Base-by-base conservation (phyloP, 2,329 filamentous ascomycete genomes). In the Fusarium pininemorale region DNA sequence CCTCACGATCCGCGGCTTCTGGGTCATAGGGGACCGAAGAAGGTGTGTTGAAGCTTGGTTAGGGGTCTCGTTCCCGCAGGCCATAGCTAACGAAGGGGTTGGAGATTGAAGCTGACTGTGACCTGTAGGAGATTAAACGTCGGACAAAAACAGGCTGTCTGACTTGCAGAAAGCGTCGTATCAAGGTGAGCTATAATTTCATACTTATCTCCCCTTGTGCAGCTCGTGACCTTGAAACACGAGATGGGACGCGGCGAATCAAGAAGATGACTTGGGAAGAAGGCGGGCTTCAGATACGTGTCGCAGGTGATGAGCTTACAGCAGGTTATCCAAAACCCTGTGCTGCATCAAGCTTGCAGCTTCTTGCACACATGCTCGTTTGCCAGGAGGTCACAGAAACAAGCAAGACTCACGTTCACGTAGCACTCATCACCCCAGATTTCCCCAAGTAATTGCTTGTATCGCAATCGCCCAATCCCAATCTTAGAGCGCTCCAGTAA, bases 121-220 rank as follows among this genome's bases (percentile, higher is more conserved):
- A 45, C 56, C 56, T 63, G 32, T 79, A 90, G 89, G 89, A 90
- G 80, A 90, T 90, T 78, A 90, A 90, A 80, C 86, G 89, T 70
- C 86, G 89, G 75, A 90, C 89, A 53, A 90, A 90, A 80, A 90
- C 89, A 4, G 89, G 89, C n/a, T 90, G 89, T 74, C 81, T 90
- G 79, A 90, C 89, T 50, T 90, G 89, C 81, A 87, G 89, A 64
- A 90, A 90, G 78, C 85, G 89, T 75, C 84, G 89, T 75, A 90
- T 90, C 79, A 90, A 90, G 88, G 89, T 90, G 81, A 80, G 87
- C 66, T 67, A 65, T 63, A 55, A 75, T 76, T 78, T 78, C 66
- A 42, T 77, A 74, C 54, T 72, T 38, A 41, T 65, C 61, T 74
- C 55, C 69, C 59, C 28, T 63, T 39, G 50, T 70, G 48, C 68